Conservation (phyloP, 768 basidiomycete species). For the Kwoniella pini region DNA sequence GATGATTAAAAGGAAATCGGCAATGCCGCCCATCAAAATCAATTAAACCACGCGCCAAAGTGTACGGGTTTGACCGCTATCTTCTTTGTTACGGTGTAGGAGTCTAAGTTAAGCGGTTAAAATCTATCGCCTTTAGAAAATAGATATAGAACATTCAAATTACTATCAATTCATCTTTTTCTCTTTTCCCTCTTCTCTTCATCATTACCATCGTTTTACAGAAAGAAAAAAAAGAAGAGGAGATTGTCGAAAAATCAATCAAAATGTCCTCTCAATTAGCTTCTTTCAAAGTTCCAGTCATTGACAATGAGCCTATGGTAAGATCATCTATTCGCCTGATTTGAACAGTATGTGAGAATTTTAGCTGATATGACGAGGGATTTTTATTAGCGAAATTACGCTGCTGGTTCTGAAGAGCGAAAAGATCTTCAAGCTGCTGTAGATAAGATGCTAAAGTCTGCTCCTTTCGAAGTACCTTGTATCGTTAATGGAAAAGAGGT, state of each 20-base stretch:
- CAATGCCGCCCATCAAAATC: constrained; percentile 1
- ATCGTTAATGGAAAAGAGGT: constrained; percentile 87
- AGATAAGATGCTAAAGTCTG: constrained; percentile 72
- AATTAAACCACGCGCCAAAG: too few species aligned
- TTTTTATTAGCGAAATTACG: constrained; percentile 70
- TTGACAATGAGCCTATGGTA: constrained; percentile 95
- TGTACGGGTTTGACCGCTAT: background rate
- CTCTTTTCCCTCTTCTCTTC: background rate
- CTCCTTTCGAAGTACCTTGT: constrained; percentile 91
- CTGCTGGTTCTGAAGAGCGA: constrained; percentile 75
- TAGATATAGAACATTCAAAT: too few species aligned
- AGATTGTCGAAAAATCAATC: too few species aligned
- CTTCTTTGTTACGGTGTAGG: too few species aligned
- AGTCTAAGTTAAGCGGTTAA: too few species aligned
- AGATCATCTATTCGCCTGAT: constrained; percentile 22
- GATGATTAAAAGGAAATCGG: background rate
- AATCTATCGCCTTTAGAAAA: too few species aligned
- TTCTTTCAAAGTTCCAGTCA: constrained; percentile 75
- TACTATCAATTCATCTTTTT: background rate
- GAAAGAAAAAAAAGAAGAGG: too few species aligned
- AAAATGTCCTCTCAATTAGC: constrained; percentile 61
- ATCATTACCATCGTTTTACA: background rate
- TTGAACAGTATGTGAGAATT: too few species aligned
- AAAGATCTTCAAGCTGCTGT: constrained; percentile 70
- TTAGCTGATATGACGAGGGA: constrained; percentile 9